Evolutionary conservation across 768 basidiomycete species (phyloP), one percentile per base, ranked within the genome.

Genomic region (Leccinum obscurum): DNA sequence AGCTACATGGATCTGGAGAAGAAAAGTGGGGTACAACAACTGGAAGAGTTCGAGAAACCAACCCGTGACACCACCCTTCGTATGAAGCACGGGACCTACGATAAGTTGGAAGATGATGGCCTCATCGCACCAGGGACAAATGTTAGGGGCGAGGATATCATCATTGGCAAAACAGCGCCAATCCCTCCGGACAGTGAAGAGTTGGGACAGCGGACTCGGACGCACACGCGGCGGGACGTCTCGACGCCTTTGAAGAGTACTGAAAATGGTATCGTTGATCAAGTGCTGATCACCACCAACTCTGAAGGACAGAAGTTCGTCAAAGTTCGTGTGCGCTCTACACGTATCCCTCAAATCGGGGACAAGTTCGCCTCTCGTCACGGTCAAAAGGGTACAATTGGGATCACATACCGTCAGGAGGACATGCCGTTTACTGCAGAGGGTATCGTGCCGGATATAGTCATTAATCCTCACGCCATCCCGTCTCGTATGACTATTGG

Each of bases 401-500:
- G 97, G 77, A 97, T 99, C 76, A 98, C 96, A 0, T 99, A 99
- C 72, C 93, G 97, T 55, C 97, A 98, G 75, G 97, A 99, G 75
- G 97, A 99, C 72, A 98, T 99, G 97, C 97, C 97, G 32, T 99
- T 98, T 80, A 96, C 95, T 3, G 87, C 89, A 2, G 95, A 98
- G 71, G 97, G 97, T 60, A 93, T 98, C 68, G 92, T 92, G 1
- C 97, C 97, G 10, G 97, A 99, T 74, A 83, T 99, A 68, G 85
- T 99, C 78, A 99, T 99, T 77, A 99, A 99, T 70, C 97, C 97
- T 41, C 97, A 99, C 75, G 97, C 97, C 70, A 99, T 99, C 75
- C 97, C 97, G 4, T 98, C 97, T 55, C 96, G 97, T 78, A 99
- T 99, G 97, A 99, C 97, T 24, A 99, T 99, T 67, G 97, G 97